A percentile compares a stretch with the other conserved stretches of the same genome.
phyloP scores from a whole-genome alignment of 1,284 basidiomycete species.

The Porodaedalea pini region DNA sequence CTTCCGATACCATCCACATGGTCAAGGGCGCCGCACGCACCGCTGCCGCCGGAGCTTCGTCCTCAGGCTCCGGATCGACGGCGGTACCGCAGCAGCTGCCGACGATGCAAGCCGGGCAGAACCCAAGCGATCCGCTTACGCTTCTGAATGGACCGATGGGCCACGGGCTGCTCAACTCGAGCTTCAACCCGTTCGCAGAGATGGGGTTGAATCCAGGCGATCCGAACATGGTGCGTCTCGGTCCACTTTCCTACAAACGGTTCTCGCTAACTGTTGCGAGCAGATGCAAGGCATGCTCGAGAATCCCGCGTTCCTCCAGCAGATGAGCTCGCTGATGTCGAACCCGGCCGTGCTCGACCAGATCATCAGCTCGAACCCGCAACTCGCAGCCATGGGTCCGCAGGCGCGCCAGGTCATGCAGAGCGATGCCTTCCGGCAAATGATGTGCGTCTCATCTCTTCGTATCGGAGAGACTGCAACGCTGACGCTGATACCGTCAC shows the following conservation, averaged over 20 bases:
- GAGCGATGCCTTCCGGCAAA: constrained; percentile 75
- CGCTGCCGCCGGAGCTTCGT: constrained; percentile 30
- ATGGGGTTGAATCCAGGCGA: constrained; percentile 85
- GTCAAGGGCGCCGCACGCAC: constrained; percentile 79
- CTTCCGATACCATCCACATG: constrained; percentile 87
- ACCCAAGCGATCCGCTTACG: constrained; percentile 74
- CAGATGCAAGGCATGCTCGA: constrained; percentile 83
- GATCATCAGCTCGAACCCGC: constrained; percentile 78
- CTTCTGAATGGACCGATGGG: constrained; percentile 68
- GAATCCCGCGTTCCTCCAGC: constrained; percentile 74
- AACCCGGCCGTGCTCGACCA: constrained; percentile 84
- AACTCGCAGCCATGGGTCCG: constrained; percentile 74
- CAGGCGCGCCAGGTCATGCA: constrained; percentile 79
- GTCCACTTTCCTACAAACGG: background rate
- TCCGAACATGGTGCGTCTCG: constrained; percentile 75
- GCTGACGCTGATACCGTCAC: background rate
- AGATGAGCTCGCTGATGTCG: constrained; percentile 73
- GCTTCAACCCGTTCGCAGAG: constrained; percentile 84
- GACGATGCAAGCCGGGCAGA: constrained; percentile 81
- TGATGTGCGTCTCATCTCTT: constrained; percentile 54
- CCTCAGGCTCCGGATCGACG: constrained; percentile 30
- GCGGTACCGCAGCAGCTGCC: constrained; percentile 52
- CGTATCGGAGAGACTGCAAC: no score
- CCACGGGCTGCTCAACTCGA: constrained; percentile 64
- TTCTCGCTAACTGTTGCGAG: background rate